phyloP scores from a whole-genome alignment of 345 rosid genomes.

The Moricandia moricandioides region DNA sequence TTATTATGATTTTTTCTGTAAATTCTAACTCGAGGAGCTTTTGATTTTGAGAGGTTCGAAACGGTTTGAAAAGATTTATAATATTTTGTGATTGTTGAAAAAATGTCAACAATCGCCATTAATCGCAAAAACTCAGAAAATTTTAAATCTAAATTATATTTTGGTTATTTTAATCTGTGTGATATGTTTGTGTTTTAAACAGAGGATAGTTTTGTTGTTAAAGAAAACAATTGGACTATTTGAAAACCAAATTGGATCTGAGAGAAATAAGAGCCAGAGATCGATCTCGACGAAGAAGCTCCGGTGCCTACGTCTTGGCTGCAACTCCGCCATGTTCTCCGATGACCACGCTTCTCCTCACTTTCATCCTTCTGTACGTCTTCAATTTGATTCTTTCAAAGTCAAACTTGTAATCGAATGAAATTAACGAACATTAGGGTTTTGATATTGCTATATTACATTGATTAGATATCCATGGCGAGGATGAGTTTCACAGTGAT shows the following conservation, averaged over 20 bases:
- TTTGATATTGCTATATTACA: not conserved
- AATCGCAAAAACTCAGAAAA: too few species aligned
- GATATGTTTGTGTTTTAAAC: too few species aligned
- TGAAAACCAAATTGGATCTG: slow-evolving; percentile 15
- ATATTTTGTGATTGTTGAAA: too few species aligned
- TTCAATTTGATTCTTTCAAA: not conserved
- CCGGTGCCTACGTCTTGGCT: slow-evolving; percentile 81
- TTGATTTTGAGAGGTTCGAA: too few species aligned
- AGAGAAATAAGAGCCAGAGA: not conserved
- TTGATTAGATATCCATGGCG: slow-evolving; percentile 28
- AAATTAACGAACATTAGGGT: not conserved
- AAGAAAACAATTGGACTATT: not conserved
- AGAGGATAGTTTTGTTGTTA: not conserved
- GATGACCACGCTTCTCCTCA: slow-evolving; percentile 72
- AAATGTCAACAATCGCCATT: too few species aligned
- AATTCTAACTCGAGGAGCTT: too few species aligned
- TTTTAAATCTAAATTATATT: too few species aligned
- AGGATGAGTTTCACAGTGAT: slow-evolving; percentile 41
- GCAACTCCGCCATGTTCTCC: slow-evolving; percentile 68
- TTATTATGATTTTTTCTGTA: too few species aligned
- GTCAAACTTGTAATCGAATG: not conserved
- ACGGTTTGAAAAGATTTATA: too few species aligned
- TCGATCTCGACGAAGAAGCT: slow-evolving; percentile 35
- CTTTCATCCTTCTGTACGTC: slow-evolving; percentile 59
- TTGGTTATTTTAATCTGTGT: too few species aligned